A percentile compares a stretch with the other conserved stretches of the same genome.
These are phyloP conservation scores for Penicillium robsamsonii DNA, from an alignment of 495 filamentous ascomycete genomes.

Conservation along the genomic window DNA sequence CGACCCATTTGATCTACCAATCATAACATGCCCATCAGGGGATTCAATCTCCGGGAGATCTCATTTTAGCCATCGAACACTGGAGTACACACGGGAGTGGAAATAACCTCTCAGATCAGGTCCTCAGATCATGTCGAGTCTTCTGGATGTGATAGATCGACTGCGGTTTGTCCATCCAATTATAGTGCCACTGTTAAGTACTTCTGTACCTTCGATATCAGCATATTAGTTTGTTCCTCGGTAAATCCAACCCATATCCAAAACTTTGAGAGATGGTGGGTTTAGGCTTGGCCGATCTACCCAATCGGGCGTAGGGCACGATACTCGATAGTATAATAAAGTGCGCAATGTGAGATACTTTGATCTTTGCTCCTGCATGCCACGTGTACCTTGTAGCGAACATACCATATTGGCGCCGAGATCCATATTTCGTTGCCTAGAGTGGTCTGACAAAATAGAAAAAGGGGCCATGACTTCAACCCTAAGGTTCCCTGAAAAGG, in stretches of 20 bases:
- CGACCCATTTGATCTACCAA: constrained; percentile 1
- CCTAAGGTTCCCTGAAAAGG: too few relatives aligned
- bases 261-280: not conserved
- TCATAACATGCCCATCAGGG: not conserved
- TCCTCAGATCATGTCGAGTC: not conserved
- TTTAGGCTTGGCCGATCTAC: constrained; percentile 4
- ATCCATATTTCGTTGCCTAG: constrained; percentile 7
- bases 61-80: too few relatives aligned
- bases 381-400: constrained; percentile 4
- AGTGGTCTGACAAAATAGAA: too few relatives aligned
- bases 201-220: too few relatives aligned
- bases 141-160: constrained; percentile 1
- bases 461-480: too few relatives aligned
- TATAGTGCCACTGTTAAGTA: too few relatives aligned
- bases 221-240: too few relatives aligned
- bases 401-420: not conserved
- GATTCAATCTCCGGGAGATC: not conserved
- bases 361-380: not conserved
- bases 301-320: constrained; percentile 3
- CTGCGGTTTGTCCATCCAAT: too few relatives aligned
- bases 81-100: not conserved
- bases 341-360: too few relatives aligned
- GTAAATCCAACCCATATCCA: not conserved
- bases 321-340: constrained; percentile 1
- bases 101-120: not conserved